Conservation (phyloP, 768 basidiomycete genomes). For the Lentinula detonsa region DNA sequence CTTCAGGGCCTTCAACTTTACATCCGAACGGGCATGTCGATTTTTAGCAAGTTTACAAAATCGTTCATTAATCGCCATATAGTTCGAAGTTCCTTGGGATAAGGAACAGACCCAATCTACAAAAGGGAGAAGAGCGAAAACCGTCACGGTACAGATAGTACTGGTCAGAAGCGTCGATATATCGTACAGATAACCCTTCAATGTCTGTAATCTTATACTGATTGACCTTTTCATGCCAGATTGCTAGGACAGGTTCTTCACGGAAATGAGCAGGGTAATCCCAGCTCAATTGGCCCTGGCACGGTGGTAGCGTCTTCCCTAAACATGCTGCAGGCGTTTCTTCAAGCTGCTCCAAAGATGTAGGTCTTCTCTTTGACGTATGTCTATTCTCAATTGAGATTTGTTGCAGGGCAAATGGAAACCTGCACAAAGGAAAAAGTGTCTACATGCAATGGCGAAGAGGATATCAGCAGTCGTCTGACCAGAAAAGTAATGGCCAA, state of each 20-base stretch:
- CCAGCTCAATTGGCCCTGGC: slow-evolving; percentile 10
- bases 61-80: background rate
- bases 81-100: slow-evolving; percentile 4
- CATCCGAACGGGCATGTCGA: slow-evolving; percentile 13
- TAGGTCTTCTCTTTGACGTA: slow-evolving; percentile 2
- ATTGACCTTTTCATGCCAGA: background rate
- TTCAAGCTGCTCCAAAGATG: slow-evolving; percentile 25
- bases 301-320: slow-evolving; percentile 17
- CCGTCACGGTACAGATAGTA: slow-evolving; percentile 1
- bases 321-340: slow-evolving; percentile 28
- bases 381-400: background rate
- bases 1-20: slow-evolving; percentile 13
- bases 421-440: slow-evolving; percentile 18
- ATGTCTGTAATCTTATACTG: background rate
- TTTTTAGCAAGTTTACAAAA: slow-evolving; percentile 10
- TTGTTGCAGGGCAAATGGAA: slow-evolving; percentile 1
- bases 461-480: background rate
- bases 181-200: slow-evolving; percentile 16
- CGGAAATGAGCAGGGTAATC: slow-evolving; percentile 3
- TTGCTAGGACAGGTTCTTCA: background rate
- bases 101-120: background rate
- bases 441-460: slow-evolving; percentile 13
- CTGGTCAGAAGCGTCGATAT: slow-evolving; percentile 16
- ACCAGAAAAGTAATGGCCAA: background rate
- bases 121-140: background rate